phyloP scores from a whole-genome alignment of 1,139 yeast genomes.

The Wickerhamiella pararugosa region DNA sequence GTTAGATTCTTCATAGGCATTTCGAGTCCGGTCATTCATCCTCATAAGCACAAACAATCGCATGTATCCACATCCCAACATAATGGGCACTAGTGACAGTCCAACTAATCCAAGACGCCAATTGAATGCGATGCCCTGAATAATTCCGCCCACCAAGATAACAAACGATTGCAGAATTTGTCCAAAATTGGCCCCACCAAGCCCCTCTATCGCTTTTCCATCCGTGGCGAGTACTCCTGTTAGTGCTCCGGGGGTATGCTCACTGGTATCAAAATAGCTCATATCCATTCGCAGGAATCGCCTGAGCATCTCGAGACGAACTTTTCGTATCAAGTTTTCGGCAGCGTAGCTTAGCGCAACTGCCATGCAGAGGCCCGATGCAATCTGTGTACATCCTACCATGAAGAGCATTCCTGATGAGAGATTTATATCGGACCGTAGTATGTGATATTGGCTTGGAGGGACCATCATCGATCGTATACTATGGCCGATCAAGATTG shows the following conservation, averaged over 20 bases:
- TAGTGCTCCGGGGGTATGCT: slow-evolving; percentile 40
- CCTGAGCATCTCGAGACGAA: slow-evolving; percentile 36
- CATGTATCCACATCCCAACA: slow-evolving; percentile 54
- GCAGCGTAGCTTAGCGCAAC: slow-evolving; percentile 18
- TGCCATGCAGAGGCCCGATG: slow-evolving; percentile 12
- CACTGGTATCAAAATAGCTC: slow-evolving; percentile 36
- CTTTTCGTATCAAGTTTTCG: slow-evolving; percentile 34
- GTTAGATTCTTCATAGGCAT: slow-evolving; percentile 31
- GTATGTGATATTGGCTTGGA: slow-evolving; percentile 11
- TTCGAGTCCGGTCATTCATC: slow-evolving; percentile 35
- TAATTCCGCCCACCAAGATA: slow-evolving; percentile 47
- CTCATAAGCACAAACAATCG: slow-evolving; percentile 57
- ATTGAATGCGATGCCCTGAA: slow-evolving; percentile 49
- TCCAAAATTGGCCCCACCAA: slow-evolving; percentile 44
- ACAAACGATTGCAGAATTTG: slow-evolving; percentile 53
- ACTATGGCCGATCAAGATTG: slow-evolving; percentile 18
- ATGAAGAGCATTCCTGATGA: slow-evolving; percentile 19
- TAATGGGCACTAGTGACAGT: slow-evolving; percentile 42
- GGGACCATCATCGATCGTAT: slow-evolving; percentile 16
- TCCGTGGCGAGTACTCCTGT: slow-evolving; percentile 39
- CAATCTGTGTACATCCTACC: slow-evolving; percentile 17
- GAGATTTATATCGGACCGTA: slow-evolving; percentile 16
- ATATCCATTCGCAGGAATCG: slow-evolving; percentile 38
- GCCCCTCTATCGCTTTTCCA: slow-evolving; percentile 34
- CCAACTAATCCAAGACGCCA: slow-evolving; percentile 43